A percentile compares a stretch with the other conserved stretches of the same genome.
Evolutionary conservation across 2,329 filamentous ascomycete genomes (phyloP).

Genomic region (Trichoderma citrinoviride): DNA sequence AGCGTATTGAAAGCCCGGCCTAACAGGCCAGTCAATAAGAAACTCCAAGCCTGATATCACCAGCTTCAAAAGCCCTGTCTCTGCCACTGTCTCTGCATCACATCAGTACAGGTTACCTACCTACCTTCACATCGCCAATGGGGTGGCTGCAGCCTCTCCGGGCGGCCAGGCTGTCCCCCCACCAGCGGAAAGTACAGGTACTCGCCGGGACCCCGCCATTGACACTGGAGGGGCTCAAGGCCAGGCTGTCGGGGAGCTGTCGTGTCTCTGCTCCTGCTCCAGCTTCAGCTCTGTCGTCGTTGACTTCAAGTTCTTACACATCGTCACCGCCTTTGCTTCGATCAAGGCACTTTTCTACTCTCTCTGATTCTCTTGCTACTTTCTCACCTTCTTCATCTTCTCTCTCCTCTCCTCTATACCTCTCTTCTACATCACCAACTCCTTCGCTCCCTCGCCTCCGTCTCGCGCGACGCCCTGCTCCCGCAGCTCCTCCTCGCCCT

Average conservation of each 20-base stretch:
- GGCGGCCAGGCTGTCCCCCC: conserved; percentile 11
- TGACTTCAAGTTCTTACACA: neutral
- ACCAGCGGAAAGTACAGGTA: neutral
- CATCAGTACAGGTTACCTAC: too few relatives aligned
- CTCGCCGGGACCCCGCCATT: conserved; percentile 15
- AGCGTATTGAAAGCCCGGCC: neutral
- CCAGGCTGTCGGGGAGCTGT: neutral
- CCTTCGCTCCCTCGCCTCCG: neutral
- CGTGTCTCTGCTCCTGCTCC: neutral
- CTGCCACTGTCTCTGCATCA: too few relatives aligned
- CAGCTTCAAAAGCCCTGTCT: too few relatives aligned
- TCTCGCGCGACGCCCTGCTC: conserved; percentile 9
- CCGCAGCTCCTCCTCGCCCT: neutral
- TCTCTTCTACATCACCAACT: neutral
- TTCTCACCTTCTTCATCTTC: neutral
- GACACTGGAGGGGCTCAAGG: neutral
- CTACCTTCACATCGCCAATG: neutral
- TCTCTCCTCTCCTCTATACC: neutral
- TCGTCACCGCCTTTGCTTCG: conserved; percentile 8
- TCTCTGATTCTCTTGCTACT: neutral
- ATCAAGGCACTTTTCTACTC: neutral
- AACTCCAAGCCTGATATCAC: neutral
- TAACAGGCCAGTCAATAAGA: neutral
- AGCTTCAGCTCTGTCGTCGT: neutral
- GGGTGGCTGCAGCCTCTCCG: conserved; percentile 20